Conservation (phyloP, 1,139 yeast species). For the Pichia sp. region DNA sequence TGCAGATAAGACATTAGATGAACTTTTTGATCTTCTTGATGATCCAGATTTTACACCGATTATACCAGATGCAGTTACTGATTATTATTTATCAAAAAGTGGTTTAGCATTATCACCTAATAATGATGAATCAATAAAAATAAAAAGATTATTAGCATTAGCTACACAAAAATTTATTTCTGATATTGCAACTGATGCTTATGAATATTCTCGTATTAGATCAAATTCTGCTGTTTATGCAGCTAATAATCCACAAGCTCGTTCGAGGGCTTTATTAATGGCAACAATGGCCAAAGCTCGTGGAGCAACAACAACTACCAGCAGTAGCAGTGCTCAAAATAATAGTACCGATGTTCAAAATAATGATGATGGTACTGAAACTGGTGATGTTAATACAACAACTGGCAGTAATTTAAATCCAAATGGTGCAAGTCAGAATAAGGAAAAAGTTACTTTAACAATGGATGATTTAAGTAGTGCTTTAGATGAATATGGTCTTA, state of each 20-base stretch:
- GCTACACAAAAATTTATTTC: slow-evolving; percentile 95
- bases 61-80: slow-evolving; percentile 97
- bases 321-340: neutral
- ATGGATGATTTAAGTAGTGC: slow-evolving; percentile 89
- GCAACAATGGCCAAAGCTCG: slow-evolving; percentile 34
- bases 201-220: slow-evolving; percentile 87
- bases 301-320: slow-evolving; percentile 10
- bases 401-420: slow-evolving; percentile 9
- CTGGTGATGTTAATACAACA: slow-evolving; percentile 1
- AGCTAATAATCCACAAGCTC: slow-evolving; percentile 77
- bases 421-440: slow-evolving; percentile 37
- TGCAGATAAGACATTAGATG: slow-evolving; percentile 82
- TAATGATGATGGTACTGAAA: neutral
- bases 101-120: slow-evolving; percentile 61
- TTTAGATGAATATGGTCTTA: slow-evolving; percentile 85
- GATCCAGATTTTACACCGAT: slow-evolving; percentile 94
- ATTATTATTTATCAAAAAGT: slow-evolving; percentile 79
- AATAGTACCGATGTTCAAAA: slow-evolving; percentile 7
- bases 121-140: slow-evolving; percentile 46
- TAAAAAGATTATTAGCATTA: slow-evolving; percentile 79
- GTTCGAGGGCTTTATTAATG: slow-evolving; percentile 66
- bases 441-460: slow-evolving; percentile 74
- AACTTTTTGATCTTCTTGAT: slow-evolving; percentile 81
- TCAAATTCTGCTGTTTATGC: slow-evolving; percentile 78
- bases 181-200: slow-evolving; percentile 95